A percentile compares a stretch with the other conserved stretches of the same genome.
Evolutionary conservation across 306 rosid species (phyloP).

Genomic region (Bauhinia variegata): DNA sequence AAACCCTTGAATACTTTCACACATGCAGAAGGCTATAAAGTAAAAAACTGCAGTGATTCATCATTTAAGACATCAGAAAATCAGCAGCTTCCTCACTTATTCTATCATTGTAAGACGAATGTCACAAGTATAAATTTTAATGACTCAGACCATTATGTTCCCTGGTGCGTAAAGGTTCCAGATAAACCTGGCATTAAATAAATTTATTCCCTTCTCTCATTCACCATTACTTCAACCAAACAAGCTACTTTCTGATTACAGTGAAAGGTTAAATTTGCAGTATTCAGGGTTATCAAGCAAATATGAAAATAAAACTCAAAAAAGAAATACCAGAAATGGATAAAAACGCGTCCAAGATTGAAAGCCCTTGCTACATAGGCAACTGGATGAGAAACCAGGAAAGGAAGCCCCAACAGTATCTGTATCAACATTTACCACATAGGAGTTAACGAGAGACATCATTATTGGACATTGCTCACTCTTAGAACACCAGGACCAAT

Average conservation of each 20-base stretch:
- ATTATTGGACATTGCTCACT: slow-evolving; percentile 42
- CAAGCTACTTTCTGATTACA: slow-evolving; percentile 10
- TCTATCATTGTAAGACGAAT: background rate
- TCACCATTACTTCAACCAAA: slow-evolving; percentile 19
- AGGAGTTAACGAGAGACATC: slow-evolving; percentile 45
- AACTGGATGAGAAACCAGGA: slow-evolving; percentile 73
- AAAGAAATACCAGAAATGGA: slow-evolving; percentile 82
- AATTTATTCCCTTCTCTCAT: slow-evolving; percentile 21
- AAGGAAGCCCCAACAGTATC: slow-evolving; percentile 88
- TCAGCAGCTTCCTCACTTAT: slow-evolving; percentile 10
- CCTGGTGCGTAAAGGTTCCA: slow-evolving; percentile 7
- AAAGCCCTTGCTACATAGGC: slow-evolving; percentile 87
- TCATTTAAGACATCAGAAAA: slow-evolving; percentile 8
- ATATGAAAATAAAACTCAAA: slow-evolving; percentile 24
- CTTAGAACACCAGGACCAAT: slow-evolving; percentile 37
- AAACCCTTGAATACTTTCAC: background rate
- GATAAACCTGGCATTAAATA: slow-evolving; percentile 12
- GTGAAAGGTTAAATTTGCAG: slow-evolving; percentile 13
- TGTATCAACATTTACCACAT: slow-evolving; percentile 58
- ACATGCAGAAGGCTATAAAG: background rate
- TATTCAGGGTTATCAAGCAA: slow-evolving; percentile 30
- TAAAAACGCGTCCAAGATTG: slow-evolving; percentile 94
- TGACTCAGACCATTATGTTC: slow-evolving; percentile 10
- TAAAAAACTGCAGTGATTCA: background rate
- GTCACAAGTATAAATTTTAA: background rate